A percentile compares a stretch with the other conserved stretches of the same genome.
Evolutionary conservation across 2,329 filamentous ascomycete species (phyloP).

Genomic region (Cercospora citrullina): DNA sequence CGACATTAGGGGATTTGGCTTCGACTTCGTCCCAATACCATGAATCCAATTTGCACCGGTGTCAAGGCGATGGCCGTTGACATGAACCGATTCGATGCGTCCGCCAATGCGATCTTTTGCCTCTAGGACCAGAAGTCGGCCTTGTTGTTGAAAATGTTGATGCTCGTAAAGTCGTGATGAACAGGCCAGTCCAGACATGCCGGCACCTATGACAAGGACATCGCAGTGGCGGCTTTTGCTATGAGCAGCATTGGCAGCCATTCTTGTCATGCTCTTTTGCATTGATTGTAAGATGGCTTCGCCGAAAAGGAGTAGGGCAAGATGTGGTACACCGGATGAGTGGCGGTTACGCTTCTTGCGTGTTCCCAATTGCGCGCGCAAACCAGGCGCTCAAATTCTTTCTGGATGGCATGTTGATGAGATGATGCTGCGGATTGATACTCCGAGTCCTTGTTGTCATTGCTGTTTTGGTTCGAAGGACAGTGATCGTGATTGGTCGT

Average conservation of each 20-base stretch:
- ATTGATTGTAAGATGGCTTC: background rate
- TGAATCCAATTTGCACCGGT: conserved; percentile 35
- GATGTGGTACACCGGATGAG: background rate
- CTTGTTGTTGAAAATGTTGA: conserved; percentile 12
- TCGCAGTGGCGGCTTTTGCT: conserved; percentile 3
- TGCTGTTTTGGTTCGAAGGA: background rate
- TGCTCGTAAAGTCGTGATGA: conserved; percentile 27
- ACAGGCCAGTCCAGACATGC: conserved; percentile 30
- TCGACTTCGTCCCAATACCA: conserved; percentile 27
- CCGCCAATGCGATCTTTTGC: conserved; percentile 31
- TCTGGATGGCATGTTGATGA: background rate
- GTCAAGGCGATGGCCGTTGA: conserved; percentile 29
- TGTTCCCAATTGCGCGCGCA: background rate
- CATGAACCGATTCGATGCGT: conserved; percentile 27
- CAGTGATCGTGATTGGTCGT: background rate
- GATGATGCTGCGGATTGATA: background rate
- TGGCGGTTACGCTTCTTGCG: background rate
- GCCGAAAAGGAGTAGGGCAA: background rate
- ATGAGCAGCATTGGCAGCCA: conserved; percentile 2
- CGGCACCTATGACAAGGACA: conserved; percentile 30
- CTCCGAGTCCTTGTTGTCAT: background rate
- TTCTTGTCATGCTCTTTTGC: conserved; percentile 5
- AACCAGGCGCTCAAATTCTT: background rate
- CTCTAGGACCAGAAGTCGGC: conserved; percentile 28
- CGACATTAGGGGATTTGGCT: conserved; percentile 30